Base-by-base conservation (phyloP, 345 rosid genomes). In the Acer campestre region DNA sequence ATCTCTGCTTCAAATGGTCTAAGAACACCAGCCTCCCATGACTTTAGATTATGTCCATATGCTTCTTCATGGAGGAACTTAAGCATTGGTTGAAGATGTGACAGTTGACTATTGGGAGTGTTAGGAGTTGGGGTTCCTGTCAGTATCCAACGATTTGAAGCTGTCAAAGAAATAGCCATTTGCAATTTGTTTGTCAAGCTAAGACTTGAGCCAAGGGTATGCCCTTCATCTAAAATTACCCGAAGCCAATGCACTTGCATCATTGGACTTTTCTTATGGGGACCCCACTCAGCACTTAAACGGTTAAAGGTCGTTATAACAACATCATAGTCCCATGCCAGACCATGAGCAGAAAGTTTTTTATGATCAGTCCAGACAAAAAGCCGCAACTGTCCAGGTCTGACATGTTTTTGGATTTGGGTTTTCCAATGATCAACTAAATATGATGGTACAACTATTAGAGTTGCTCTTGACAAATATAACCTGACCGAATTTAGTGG, bases 261-360 rank as follows among this genome's bases (percentile, higher is more conserved):
- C 88, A 96, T 81, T 71, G 93, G 94, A 82, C 99, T 96, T 80
- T 83, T 88, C 85, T 92, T 92, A 68, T 73, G 88, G 58, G 87
- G 90, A 42, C 90, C 80, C 99, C 99, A 96, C 78, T 96, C 99
- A 23, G 91, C 97, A 88, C 99, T 96, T 77, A 96, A 82, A 70
- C 99, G 97, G 77, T 75, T 93, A 84, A 96, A 96, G 56, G 98
- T 94, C 20, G 98, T 96, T 71, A 96, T 89, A 82, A 96, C 94
- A 82, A 96, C 82, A 83, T 94, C 99, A 78, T 91, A 91, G 82
- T 96, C 98, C 98, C 99, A 96, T 12, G 99, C 99, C 82, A 96
- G 89, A 88, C 80, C 86, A 77, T 96, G 97, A 6, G 93, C 91
- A 79, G 93, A 88, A 84, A 87, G 86, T 65, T 83, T 87, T 84